Conservation (phyloP, 2,329 filamentous ascomycete genomes). For the Setomelanomma holmii region DNA sequence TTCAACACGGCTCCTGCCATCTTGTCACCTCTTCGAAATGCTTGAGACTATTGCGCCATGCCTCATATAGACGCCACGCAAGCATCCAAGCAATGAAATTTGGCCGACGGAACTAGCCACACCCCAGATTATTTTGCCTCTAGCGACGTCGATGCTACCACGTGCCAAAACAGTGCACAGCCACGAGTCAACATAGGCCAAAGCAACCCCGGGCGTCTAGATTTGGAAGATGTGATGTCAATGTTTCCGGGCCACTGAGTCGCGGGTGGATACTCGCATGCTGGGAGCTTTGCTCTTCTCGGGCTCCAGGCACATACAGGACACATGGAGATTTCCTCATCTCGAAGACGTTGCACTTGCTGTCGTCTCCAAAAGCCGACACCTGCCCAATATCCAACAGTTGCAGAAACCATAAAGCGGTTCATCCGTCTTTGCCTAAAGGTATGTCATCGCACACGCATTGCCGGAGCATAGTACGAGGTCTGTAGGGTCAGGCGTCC, state of each 20-base stretch:
- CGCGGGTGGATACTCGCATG: slow-evolving; percentile 6
- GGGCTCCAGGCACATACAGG: slow-evolving; percentile 30
- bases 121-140: background rate
- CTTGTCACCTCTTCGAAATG: background rate
- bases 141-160: slow-evolving; percentile 1
- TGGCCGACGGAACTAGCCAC: background rate
- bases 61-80: background rate
- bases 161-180: background rate
- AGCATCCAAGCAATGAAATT: background rate
- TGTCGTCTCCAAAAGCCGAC: slow-evolving; percentile 24
- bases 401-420: too few relatives aligned
- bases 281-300: slow-evolving; percentile 26
- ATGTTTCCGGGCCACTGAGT: background rate
- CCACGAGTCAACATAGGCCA: slow-evolving; percentile 25
- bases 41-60: background rate
- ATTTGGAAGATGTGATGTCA: slow-evolving; percentile 4
- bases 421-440: slow-evolving; percentile 9
- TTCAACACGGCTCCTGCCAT: background rate
- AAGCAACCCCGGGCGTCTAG: slow-evolving; percentile 31
- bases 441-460: background rate
- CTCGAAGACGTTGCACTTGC: slow-evolving; percentile 35
- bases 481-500: background rate
- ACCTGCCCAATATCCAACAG: too few relatives aligned
- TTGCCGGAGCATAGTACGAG: slow-evolving; percentile 4
- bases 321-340: slow-evolving; percentile 31